phyloP scores from a whole-genome alignment of 2,329 filamentous ascomycete genomes.

The Claviceps sp. region DNA sequence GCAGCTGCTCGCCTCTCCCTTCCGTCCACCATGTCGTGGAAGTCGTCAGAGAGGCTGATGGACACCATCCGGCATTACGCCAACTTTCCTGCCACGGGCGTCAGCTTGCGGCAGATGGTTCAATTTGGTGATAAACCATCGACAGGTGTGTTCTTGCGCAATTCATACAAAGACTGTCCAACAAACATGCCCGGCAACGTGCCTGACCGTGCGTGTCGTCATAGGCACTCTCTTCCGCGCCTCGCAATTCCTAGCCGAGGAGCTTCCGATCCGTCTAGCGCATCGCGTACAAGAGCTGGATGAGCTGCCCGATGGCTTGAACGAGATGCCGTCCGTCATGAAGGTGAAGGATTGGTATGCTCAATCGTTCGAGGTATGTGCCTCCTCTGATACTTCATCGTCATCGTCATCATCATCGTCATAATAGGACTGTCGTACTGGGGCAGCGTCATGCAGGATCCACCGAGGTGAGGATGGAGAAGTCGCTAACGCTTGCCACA shows the following conservation, averaged over 20 bases:
- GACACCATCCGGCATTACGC: constrained; percentile 96
- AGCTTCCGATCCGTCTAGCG: constrained; percentile 89
- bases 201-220: constrained; percentile 3
- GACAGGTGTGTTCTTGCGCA: constrained; percentile 47
- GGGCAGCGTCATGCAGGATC: neutral
- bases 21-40: constrained; percentile 69
- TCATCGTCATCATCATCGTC: neutral
- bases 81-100: constrained; percentile 90
- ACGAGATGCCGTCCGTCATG: constrained; percentile 93
- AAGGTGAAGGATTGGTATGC: constrained; percentile 98
- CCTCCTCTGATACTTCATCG: neutral
- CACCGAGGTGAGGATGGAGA: neutral
- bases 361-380: constrained; percentile 88
- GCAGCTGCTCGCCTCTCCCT: neutral
- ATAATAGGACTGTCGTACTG: neutral
- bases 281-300: constrained; percentile 92
- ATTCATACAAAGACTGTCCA: constrained; percentile 33
- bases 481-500: constrained; percentile 20
- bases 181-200: neutral
- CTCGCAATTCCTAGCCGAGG: constrained; percentile 95
- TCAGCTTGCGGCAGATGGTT: constrained; percentile 96
- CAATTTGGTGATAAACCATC: constrained; percentile 94
- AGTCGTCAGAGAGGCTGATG: constrained; percentile 79
- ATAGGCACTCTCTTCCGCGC: constrained; percentile 89
- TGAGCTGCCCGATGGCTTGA: constrained; percentile 85